Conservation (phyloP, 768 basidiomycete genomes). For the Hysterangium stoloniferum region DNA sequence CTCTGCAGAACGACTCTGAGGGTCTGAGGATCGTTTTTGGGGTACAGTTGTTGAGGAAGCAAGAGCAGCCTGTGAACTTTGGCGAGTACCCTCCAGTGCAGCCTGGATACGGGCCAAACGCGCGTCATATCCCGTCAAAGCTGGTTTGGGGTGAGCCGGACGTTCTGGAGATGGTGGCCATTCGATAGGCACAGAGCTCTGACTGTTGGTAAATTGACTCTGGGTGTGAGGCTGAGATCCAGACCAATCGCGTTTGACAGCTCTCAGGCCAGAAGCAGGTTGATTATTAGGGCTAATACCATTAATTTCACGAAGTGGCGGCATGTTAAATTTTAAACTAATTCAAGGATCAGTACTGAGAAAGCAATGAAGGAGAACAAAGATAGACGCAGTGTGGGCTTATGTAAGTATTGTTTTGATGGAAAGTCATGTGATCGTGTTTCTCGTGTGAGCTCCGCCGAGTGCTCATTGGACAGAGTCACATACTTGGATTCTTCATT, state of each 20-base stretch:
- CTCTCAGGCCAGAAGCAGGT: slow-evolving; percentile 39
- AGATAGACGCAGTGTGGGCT: too few species aligned
- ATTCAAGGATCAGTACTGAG: too few species aligned
- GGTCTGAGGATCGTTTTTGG: slow-evolving; percentile 29
- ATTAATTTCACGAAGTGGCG: too few species aligned
- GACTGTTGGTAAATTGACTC: slow-evolving; percentile 17
- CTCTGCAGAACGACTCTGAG: slow-evolving; percentile 7
- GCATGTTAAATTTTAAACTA: too few species aligned
- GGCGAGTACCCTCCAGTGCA: slow-evolving; percentile 32
- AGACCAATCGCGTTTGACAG: slow-evolving; percentile 59
- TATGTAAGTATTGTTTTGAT: too few species aligned
- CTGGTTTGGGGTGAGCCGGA: slow-evolving; percentile 6
- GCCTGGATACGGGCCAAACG: slow-evolving; percentile 55
- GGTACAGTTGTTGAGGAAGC: slow-evolving; percentile 25
- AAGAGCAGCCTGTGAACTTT: slow-evolving; percentile 15
- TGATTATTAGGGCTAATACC: too few species aligned
- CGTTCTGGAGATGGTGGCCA: slow-evolving; percentile 32
- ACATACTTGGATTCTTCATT: too few species aligned
- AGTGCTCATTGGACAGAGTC: too few species aligned
- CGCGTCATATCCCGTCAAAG: slow-evolving; percentile 19
- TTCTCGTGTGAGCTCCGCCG: too few species aligned
- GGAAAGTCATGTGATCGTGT: too few species aligned
- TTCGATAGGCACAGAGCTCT: slow-evolving; percentile 36
- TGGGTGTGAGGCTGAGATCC: slow-evolving; percentile 10
- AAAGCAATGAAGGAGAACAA: too few species aligned